A percentile compares a stretch with the other conserved stretches of the same genome.
Conservation (phyloP, 805 yeast species). For the Candida namnaoensis region DNA sequence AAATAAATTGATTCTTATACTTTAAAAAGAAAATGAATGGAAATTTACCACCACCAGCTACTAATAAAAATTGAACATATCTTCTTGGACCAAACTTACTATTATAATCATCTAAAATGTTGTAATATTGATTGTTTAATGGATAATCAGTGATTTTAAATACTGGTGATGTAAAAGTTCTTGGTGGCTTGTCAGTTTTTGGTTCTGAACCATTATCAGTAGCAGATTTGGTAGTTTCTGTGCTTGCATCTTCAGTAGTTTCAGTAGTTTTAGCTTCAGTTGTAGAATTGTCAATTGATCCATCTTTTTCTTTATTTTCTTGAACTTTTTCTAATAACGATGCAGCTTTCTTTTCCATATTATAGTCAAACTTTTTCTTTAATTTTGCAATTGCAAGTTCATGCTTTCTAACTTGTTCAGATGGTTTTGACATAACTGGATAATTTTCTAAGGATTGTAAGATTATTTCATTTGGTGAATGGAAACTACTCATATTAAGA, state of each 20-base stretch:
- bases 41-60: slow-evolving; percentile 3
- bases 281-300: background rate
- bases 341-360: background rate
- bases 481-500: background rate
- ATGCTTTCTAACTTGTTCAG: too few relatives aligned
- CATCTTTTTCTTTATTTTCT: background rate
- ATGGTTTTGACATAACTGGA: background rate
- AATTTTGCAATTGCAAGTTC: too few relatives aligned
- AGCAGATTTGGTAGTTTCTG: too few relatives aligned
- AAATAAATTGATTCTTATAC: background rate
- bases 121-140: slow-evolving; percentile 2
- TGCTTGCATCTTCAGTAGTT: too few relatives aligned
- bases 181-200: too few relatives aligned
- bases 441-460: background rate
- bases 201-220: too few relatives aligned
- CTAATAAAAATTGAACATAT: slow-evolving; percentile 7
- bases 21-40: slow-evolving; percentile 6
- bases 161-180: background rate
- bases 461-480: too few relatives aligned
- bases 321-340: background rate
- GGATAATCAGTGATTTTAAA: slow-evolving; percentile 1
- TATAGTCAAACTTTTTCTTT: background rate
- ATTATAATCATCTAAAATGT: slow-evolving; percentile 2
- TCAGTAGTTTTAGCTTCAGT: too few relatives aligned
- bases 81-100: slow-evolving; percentile 3